phyloP scores from a whole-genome alignment of 2,329 filamentous ascomycete genomes.

The Dendryphion nanum region DNA sequence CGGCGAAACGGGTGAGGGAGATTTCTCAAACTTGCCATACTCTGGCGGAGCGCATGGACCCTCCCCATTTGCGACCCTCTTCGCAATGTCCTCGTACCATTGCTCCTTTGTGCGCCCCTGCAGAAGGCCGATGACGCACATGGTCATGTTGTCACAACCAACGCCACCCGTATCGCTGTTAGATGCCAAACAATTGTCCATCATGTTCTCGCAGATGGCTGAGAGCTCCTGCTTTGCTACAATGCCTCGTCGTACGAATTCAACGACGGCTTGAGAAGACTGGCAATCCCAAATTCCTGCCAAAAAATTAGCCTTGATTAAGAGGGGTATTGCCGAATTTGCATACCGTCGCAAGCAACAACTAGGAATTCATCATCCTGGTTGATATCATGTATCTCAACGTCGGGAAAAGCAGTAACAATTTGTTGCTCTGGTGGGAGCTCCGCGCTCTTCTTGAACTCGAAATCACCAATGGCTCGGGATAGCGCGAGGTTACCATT shows the following conservation, averaged over 20 bases:
- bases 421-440: slow-evolving; percentile 98
- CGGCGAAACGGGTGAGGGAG: slow-evolving; percentile 31
- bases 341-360: slow-evolving; percentile 44
- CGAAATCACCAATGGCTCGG: slow-evolving; percentile 96
- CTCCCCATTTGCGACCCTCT: slow-evolving; percentile 92
- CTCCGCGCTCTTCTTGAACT: slow-evolving; percentile 99
- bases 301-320: slow-evolving; percentile 9
- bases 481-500: slow-evolving; percentile 97
- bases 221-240: slow-evolving; percentile 93
- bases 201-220: slow-evolving; percentile 99
- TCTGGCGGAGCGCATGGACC: slow-evolving; percentile 97
- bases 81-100: slow-evolving; percentile 96
- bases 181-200: slow-evolving; percentile 98
- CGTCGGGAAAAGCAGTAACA: slow-evolving; percentile 93
- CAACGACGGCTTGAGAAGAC: slow-evolving; percentile 93
- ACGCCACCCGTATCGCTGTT: slow-evolving; percentile 98
- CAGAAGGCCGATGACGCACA: slow-evolving; percentile 85
- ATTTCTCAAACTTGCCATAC: slow-evolving; percentile 79
- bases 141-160: slow-evolving; percentile 99
- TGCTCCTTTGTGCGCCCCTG: slow-evolving; percentile 92
- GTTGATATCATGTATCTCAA: slow-evolving; percentile 83
- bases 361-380: slow-evolving; percentile 86
- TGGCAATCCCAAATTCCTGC: slow-evolving; percentile 99
- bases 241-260: slow-evolving; percentile 95
- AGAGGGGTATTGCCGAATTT: not conserved